These are phyloP conservation scores for Stephanodiscus triporus DNA, from an alignment of 108 stramenopile species.

Conservation along the genomic window DNA sequence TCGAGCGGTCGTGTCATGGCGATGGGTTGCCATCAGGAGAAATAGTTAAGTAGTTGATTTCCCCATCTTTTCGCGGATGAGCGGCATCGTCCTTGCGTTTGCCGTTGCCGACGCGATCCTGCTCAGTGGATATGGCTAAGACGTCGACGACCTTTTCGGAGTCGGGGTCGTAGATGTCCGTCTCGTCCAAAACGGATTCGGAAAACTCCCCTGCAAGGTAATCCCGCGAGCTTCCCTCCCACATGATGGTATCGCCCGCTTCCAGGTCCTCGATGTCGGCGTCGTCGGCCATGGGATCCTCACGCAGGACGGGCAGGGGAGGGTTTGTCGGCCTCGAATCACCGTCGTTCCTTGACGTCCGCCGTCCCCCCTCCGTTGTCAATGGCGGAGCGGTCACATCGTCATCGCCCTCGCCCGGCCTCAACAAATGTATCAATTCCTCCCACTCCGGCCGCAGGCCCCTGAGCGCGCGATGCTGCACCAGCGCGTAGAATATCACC, in stretches of 20 bases:
- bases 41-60: too few relatives aligned
- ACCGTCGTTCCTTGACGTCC: neutral
- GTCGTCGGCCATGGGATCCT: neutral
- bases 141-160: slow-evolving; percentile 41
- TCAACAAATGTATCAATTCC: slow-evolving; percentile 72
- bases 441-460: slow-evolving; percentile 88
- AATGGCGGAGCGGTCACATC: too few relatives aligned
- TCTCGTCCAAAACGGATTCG: slow-evolving; percentile 51
- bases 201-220: slow-evolving; percentile 13
- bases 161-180: slow-evolving; percentile 49
- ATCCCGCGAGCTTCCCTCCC: slow-evolving; percentile 14
- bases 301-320: slow-evolving; percentile 1
- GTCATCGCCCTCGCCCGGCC: neutral
- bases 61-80: too few relatives aligned
- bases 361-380: neutral
- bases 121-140: too few relatives aligned
- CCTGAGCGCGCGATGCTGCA: slow-evolving; percentile 87
- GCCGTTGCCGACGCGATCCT: too few relatives aligned
- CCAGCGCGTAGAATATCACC: slow-evolving; percentile 95
- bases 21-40: too few relatives aligned
- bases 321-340: neutral
- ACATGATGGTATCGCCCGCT: slow-evolving; percentile 23
- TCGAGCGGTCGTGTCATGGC: neutral
- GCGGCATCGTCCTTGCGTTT: too few relatives aligned
- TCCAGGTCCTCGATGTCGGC: slow-evolving; percentile 35